A percentile compares a stretch with the other conserved stretches of the same genome.
phyloP scores from a whole-genome alignment of 306 rosid species.

The Ormosia emarginata region DNA sequence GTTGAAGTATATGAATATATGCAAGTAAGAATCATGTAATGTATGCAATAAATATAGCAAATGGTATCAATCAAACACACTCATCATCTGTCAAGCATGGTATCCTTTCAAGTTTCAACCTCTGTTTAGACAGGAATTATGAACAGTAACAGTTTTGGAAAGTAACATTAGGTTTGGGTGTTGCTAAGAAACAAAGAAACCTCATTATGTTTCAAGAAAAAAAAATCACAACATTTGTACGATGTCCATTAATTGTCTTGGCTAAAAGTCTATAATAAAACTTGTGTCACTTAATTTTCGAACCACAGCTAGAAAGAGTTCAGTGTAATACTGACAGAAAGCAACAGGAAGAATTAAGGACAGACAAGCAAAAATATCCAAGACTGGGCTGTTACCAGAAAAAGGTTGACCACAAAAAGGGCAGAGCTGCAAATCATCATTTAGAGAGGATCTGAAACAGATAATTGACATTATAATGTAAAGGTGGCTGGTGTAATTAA shows the following conservation, averaged over 20 bases:
- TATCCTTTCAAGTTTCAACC: neutral
- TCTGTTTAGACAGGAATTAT: neutral
- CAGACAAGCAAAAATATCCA: neutral
- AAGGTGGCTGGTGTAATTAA: neutral
- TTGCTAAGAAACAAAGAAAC: neutral
- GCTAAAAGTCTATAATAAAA: neutral
- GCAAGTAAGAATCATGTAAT: neutral
- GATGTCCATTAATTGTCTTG: neutral
- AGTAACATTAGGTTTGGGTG: neutral
- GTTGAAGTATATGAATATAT: neutral
- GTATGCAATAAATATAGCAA: neutral
- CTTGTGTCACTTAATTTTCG: neutral
- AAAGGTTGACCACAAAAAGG: constrained; percentile 93
- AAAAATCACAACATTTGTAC: neutral
- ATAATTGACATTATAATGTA: neutral
- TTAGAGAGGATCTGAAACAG: constrained; percentile 70
- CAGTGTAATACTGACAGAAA: neutral
- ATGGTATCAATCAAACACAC: neutral
- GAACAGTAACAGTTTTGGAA: neutral
- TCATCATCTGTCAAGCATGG: neutral
- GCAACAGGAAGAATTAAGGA: neutral
- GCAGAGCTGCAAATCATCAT: constrained; percentile 78
- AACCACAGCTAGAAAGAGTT: neutral
- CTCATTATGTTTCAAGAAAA: neutral
- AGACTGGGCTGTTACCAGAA: constrained; percentile 50